These are phyloP conservation scores for Peniophora sp. DNA, from an alignment of 1,284 basidiomycete species.

Conservation along the genomic window DNA sequence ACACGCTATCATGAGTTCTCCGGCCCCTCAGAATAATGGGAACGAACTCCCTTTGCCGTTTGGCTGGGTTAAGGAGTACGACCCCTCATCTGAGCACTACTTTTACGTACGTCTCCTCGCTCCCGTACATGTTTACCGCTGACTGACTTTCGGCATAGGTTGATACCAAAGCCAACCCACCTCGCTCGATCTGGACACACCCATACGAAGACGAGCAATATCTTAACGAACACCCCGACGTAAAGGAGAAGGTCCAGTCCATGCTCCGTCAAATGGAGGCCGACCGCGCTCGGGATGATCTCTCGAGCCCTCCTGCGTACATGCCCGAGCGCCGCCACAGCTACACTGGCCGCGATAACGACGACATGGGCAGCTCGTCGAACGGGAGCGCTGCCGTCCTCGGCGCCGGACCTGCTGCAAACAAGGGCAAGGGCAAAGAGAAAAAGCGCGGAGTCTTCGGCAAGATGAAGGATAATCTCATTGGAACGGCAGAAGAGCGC, in stretches of 20 bases:
- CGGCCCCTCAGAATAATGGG: no score
- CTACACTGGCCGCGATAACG: constrained; percentile 10
- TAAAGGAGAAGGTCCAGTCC: constrained; percentile 27
- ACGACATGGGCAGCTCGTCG: constrained; percentile 2
- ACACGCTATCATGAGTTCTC: no score
- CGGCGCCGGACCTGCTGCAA: background rate
- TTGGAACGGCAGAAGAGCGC: constrained; percentile 57
- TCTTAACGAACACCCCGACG: constrained; percentile 46
- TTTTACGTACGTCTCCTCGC: constrained; percentile 29
- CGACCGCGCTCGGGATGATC: background rate
- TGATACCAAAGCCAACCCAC: constrained; percentile 57
- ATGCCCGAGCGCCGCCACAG: constrained; percentile 25
- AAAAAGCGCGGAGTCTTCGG: constrained; percentile 45
- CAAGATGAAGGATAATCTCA: constrained; percentile 53
- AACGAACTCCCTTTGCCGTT: constrained; percentile 32
- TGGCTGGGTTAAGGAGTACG: constrained; percentile 56
- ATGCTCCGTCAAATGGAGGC: background rate
- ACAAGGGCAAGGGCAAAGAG: constrained; percentile 11
- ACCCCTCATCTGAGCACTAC: constrained; percentile 33
- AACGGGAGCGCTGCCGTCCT: background rate
- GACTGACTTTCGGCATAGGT: constrained; percentile 30
- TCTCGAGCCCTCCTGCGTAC: constrained; percentile 15
- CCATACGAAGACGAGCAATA: constrained; percentile 63
- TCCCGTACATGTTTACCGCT: background rate
- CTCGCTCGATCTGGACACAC: constrained; percentile 63